Evolutionary conservation across 345 rosid species (phyloP), one percentile per base, ranked within the genome.

Genomic region (Laguncularia racemosa): DNA sequence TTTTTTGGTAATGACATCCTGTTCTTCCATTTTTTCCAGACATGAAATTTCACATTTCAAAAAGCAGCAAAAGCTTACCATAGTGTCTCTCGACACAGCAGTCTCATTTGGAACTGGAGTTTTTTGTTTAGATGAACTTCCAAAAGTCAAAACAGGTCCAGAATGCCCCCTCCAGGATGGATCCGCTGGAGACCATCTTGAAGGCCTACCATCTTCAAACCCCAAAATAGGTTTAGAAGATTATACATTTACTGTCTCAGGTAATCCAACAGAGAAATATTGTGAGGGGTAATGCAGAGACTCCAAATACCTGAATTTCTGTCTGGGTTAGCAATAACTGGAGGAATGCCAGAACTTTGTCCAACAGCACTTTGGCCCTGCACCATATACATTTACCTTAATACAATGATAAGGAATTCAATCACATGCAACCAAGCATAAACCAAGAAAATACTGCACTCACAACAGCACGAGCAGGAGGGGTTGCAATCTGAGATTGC

Each of bases 261-360:
- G n/a, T 48, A 48, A 3, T 47, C n/a, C n/a, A 47, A 14, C 20
- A 17, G 12, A 15, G 53, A 50, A 9, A 16, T 52, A n/a, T 44
- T 82, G 70, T 78, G 82, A 85, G 64, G 21, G 46, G 19, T 71
- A 62, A 58, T 81, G 82, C 28, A 80, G 74, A 48, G 84, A 81
- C 62, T 72, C 71, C 18, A 45, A 28, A 55, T 63, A 85, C 92
- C 90, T 65, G 82, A 52, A 67, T 75, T 85, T 61, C 84, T 80
- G 74, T 78, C 97, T 60, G 72, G 66, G 69, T 65, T 79, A 55
- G 76, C 82, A 65, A 69, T 77, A 43, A 80, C 62, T 46, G 81
- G 89, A 54, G 86, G 88, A 55, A 85, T 44, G 43, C 85, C 91
- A 58, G 87, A 81, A 70, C 95, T 90, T 57, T 87, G 91, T 67